These are phyloP conservation scores for Paraphaeosphaeria sporulosa DNA, from an alignment of 2,329 filamentous ascomycete genomes.

Conservation along the genomic window DNA sequence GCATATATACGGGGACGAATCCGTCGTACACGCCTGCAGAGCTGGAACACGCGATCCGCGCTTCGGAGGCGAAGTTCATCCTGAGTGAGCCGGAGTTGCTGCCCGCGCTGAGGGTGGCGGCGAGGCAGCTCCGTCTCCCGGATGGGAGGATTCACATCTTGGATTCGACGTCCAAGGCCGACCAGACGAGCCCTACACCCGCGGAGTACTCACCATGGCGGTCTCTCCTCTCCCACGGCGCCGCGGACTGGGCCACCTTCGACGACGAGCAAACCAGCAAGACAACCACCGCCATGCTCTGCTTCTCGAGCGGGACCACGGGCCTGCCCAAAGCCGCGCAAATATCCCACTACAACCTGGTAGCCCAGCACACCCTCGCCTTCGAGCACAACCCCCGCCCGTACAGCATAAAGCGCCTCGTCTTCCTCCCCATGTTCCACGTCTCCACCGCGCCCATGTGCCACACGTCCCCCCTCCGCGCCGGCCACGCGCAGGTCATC, in stretches of 20 bases:
- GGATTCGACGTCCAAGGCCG: slow-evolving; percentile 9
- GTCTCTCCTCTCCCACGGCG: slow-evolving; percentile 22
- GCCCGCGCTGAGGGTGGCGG: slow-evolving; percentile 22
- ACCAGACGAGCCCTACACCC: slow-evolving; percentile 29
- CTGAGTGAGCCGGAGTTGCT: slow-evolving; percentile 45
- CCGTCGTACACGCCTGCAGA: slow-evolving; percentile 47
- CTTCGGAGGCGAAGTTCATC: slow-evolving; percentile 44
- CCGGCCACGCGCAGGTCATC: slow-evolving; percentile 25
- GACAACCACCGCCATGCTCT: slow-evolving; percentile 25
- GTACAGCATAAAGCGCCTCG: slow-evolving; percentile 38
- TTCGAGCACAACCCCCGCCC: slow-evolving; percentile 47
- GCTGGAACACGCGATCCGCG: slow-evolving; percentile 45
- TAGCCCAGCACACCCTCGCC: slow-evolving; percentile 62
- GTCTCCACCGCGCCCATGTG: slow-evolving; percentile 21
- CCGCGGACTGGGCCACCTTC: slow-evolving; percentile 23
- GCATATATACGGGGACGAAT: slow-evolving; percentile 50
- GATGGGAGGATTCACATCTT: slow-evolving; percentile 27
- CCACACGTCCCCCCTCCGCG: slow-evolving; percentile 21
- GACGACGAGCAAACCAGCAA: slow-evolving; percentile 1
- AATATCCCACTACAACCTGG: slow-evolving; percentile 31
- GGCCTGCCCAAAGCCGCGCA: slow-evolving; percentile 34
- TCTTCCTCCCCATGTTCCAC: slow-evolving; percentile 61
- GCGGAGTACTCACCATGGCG: slow-evolving; percentile 35
- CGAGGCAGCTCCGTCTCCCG: slow-evolving; percentile 17
- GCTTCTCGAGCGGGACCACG: slow-evolving; percentile 36